phyloP scores from a whole-genome alignment of 306 rosid genomes.

The Sesbania bispinosa region DNA sequence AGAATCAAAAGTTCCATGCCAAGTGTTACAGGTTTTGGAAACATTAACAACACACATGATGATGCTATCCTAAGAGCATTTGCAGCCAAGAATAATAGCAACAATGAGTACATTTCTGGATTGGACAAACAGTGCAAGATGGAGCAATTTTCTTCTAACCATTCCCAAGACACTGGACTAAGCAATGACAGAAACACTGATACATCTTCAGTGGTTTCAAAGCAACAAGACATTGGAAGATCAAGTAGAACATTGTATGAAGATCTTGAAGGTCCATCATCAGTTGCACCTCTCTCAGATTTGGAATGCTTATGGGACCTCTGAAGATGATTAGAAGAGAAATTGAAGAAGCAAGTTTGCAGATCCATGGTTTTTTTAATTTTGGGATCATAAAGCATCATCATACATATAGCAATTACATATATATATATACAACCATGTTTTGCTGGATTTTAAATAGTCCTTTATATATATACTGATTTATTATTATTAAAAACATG shows the following conservation, averaged over 20 bases:
- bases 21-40: neutral
- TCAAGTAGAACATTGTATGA: slow-evolving; percentile 35
- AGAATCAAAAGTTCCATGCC: slow-evolving; percentile 23
- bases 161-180: slow-evolving; percentile 66
- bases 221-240: slow-evolving; percentile 41
- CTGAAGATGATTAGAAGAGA: slow-evolving; percentile 11
- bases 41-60: neutral
- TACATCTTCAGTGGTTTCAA: slow-evolving; percentile 57
- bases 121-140: slow-evolving; percentile 45
- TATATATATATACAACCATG: neutral
- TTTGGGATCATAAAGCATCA: slow-evolving; percentile 34
- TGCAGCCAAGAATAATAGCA: neutral
- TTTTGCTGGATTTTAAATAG: slow-evolving; percentile 1
- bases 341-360: slow-evolving; percentile 27
- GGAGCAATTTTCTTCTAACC: slow-evolving; percentile 66
- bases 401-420: slow-evolving; percentile 4
- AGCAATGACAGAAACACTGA: slow-evolving; percentile 68
- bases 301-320: slow-evolving; percentile 62
- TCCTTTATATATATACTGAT: slow-evolving; percentile 10
- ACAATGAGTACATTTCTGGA: neutral
- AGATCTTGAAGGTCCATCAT: slow-evolving; percentile 40
- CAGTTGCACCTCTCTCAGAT: slow-evolving; percentile 47
- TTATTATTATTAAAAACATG: slow-evolving; percentile 20
- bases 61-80: slow-evolving; percentile 19
- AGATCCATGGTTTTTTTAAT: slow-evolving; percentile 29